A percentile compares a stretch with the other conserved stretches of the same genome.
Conservation (phyloP, 2,329 filamentous ascomycete genomes). For the Furcasterigmium sp. region DNA sequence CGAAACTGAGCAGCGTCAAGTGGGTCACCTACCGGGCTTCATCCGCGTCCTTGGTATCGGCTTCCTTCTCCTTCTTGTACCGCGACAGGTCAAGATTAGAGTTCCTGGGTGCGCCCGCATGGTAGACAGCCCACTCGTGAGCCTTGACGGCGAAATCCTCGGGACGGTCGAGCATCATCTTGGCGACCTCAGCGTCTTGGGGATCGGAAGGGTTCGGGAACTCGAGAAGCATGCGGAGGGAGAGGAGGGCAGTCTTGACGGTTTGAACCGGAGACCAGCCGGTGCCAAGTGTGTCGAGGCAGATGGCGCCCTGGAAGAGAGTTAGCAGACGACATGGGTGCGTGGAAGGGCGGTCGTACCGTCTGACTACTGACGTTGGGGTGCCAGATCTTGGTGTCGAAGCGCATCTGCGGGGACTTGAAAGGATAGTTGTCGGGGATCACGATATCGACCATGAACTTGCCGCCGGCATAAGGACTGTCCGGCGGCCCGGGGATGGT, state of each 20-base stretch:
- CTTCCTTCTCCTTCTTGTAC: conserved; percentile 44
- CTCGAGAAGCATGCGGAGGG: conserved; percentile 86
- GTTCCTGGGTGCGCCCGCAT: conserved; percentile 67
- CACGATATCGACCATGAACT: conserved; percentile 75
- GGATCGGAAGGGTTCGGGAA: conserved; percentile 94
- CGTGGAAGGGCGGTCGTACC: conserved; percentile 44
- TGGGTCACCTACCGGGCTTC: conserved; percentile 36
- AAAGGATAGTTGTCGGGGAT: conserved; percentile 92
- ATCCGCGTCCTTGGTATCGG: conserved; percentile 48
- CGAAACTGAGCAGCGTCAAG: too few species aligned
- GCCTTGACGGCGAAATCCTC: conserved; percentile 76
- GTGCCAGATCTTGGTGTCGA: conserved; percentile 93
- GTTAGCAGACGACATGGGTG: not conserved
- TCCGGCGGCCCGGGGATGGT: conserved; percentile 83
- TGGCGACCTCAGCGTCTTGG: conserved; percentile 91
- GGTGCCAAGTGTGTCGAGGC: conserved; percentile 81
- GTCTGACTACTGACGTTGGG: conserved; percentile 94
- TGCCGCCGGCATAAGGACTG: conserved; percentile 87
- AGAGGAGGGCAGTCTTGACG: conserved; percentile 91
- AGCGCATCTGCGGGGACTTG: conserved; percentile 84
- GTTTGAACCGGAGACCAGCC: conserved; percentile 96
- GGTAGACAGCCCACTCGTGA: conserved; percentile 81
- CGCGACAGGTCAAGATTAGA: conserved; percentile 27
- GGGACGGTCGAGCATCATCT: conserved; percentile 77
- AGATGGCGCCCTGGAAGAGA: conserved; percentile 78